phyloP scores from a whole-genome alignment of 2,329 filamentous ascomycete genomes.

The Clarireedia monteithiana region DNA sequence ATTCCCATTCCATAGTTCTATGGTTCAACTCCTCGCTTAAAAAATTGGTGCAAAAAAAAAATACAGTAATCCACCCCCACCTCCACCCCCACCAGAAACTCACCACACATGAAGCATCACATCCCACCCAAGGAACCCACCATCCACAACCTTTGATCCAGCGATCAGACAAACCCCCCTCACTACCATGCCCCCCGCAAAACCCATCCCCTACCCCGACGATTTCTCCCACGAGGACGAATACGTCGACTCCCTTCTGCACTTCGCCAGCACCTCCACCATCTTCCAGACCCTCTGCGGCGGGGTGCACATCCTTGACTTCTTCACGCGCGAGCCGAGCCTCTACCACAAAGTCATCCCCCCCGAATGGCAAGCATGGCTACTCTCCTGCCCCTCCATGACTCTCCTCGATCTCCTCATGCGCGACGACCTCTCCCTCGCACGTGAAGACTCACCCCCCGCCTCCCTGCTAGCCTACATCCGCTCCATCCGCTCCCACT shows the following conservation, averaged over 20 bases:
- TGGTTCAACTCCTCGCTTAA: not conserved
- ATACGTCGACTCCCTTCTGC: constrained; percentile 71
- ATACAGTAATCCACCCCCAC: no score
- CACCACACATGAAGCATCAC: not conserved
- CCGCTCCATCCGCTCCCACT: constrained; percentile 59
- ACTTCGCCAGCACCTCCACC: constrained; percentile 66
- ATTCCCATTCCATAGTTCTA: no score
- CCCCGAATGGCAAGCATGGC: constrained; percentile 72
- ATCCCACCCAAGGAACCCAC: not conserved
- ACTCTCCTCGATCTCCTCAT: constrained; percentile 74
- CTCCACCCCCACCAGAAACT: no score
- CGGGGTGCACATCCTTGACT: constrained; percentile 94
- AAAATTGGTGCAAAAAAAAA: constrained; percentile 1
- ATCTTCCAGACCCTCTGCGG: constrained; percentile 86
- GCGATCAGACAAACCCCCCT: not conserved
- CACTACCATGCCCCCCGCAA: constrained; percentile 22
- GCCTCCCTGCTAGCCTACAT: constrained; percentile 64
- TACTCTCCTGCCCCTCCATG: constrained; percentile 63
- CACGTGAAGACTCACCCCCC: constrained; percentile 19
- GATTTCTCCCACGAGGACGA: constrained; percentile 61
- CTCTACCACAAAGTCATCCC: constrained; percentile 74
- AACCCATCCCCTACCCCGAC: constrained; percentile 20
- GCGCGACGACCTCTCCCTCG: constrained; percentile 57
- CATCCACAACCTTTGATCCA: not conserved
- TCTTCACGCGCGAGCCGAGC: constrained; percentile 79